Percentiles rank a stretch among this genome's conserved stretches.
Conservation (phyloP, 2,329 filamentous ascomycete genomes). For the Pseudocercospora pini-densiflorae region DNA sequence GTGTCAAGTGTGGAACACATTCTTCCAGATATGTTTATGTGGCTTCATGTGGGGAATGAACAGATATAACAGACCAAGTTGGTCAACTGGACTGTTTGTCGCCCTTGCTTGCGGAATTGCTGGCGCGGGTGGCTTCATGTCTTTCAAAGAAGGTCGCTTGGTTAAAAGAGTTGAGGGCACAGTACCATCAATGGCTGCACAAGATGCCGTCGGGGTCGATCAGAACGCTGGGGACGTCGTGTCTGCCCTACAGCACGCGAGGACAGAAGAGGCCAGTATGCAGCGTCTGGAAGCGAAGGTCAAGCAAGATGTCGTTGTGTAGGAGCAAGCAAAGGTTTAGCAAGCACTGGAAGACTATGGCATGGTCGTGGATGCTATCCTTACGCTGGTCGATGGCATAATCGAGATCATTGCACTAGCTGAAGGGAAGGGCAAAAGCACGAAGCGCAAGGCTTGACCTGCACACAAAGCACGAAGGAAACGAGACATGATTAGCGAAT, state of each 20-base stretch:
- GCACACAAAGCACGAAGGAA: background rate
- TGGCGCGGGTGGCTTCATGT: conserved; percentile 69
- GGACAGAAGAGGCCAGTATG: background rate
- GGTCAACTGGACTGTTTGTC: conserved; percentile 80
- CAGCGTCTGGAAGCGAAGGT: background rate
- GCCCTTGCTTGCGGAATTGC: conserved; percentile 73
- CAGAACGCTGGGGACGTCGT: background rate
- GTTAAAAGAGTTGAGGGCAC: conserved; percentile 76
- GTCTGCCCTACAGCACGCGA: conserved; percentile 11
- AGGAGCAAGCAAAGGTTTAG: conserved; percentile 4
- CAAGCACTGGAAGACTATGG: background rate
- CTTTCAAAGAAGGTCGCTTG: conserved; percentile 70
- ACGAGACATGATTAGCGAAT: background rate
- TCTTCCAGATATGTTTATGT: conserved; percentile 70
- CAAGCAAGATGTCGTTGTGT: background rate
- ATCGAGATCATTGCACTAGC: background rate
- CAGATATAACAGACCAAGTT: conserved; percentile 70
- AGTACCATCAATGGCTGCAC: conserved; percentile 13
- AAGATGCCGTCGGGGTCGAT: background rate
- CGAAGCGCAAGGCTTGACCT: background rate
- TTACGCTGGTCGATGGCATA: background rate
- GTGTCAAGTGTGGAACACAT: conserved; percentile 78
- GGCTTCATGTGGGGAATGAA: conserved; percentile 74
- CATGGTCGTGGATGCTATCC: background rate
- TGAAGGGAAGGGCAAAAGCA: background rate